phyloP scores from a whole-genome alignment of 139 green algal genomes.

The Marvania coccoides region DNA sequence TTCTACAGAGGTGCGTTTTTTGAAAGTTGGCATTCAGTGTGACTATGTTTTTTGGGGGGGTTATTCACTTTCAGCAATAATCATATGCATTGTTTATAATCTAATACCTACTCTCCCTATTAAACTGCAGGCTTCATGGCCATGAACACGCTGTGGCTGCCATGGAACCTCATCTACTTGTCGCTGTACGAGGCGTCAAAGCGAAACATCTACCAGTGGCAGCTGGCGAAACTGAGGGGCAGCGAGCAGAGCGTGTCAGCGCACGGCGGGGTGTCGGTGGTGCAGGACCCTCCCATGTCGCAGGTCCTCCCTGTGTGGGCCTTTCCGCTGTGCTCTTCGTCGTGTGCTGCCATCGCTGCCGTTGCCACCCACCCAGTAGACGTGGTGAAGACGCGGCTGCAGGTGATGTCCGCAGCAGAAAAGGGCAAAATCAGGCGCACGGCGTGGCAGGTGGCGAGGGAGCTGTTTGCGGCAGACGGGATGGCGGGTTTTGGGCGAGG shows the following conservation, averaged over 20 bases:
- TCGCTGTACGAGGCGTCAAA: constrained; percentile 56
- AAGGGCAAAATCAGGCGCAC: not conserved
- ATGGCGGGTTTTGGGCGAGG: constrained; percentile 36
- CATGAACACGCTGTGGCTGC: constrained; percentile 74
- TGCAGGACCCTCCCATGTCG: not conserved
- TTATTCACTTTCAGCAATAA: no score
- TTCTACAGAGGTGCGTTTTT: constrained; percentile 1
- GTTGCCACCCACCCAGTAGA: constrained; percentile 66
- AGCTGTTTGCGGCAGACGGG: constrained; percentile 39
- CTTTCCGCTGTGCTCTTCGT: constrained; percentile 26
- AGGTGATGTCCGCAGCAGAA: constrained; percentile 38
- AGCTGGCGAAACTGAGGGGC: not conserved
- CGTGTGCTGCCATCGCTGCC: constrained; percentile 43
- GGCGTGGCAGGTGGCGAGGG: constrained; percentile 9
- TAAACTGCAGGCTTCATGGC: constrained; percentile 43
- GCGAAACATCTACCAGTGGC: constrained; percentile 7
- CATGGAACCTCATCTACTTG: constrained; percentile 77
- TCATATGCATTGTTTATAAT: no score
- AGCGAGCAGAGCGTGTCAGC: constrained; percentile 9
- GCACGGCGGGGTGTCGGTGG: not conserved
- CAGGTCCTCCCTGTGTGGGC: constrained; percentile 31
- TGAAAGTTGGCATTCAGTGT: no score
- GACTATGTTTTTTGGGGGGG: no score
- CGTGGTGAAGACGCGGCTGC: constrained; percentile 77
- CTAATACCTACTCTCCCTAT: no score